Evolutionary conservation across 305 asterid genomes (phyloP).

Genomic region (Solanum hybrid): DNA sequence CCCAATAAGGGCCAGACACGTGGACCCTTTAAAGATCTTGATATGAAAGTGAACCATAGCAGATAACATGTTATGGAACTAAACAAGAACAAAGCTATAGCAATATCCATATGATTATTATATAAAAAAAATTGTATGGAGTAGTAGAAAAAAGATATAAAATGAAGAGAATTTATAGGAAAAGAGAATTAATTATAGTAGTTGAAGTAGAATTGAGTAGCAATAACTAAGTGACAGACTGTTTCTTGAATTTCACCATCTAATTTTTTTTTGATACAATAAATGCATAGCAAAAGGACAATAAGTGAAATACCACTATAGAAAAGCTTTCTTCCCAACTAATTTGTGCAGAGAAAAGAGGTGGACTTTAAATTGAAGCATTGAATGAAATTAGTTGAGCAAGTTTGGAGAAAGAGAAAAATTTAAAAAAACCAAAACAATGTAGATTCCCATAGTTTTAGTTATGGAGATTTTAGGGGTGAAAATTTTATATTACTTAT

Average conservation of each 20-base stretch:
- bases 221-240: conserved; percentile 53
- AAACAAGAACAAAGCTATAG: conserved; percentile 47
- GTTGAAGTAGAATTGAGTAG: conserved; percentile 11
- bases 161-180: conserved; percentile 38
- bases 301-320: conserved; percentile 14
- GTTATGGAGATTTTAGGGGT: neutral
- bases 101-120: conserved; percentile 35
- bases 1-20: conserved; percentile 89
- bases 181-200: conserved; percentile 5
- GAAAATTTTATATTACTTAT: neutral
- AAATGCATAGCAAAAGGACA: conserved; percentile 34
- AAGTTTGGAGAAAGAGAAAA: conserved; percentile 11
- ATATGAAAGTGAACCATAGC: conserved; percentile 77
- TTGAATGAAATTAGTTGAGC: conserved; percentile 81
- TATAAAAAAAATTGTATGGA: neutral
- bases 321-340: conserved; percentile 23
- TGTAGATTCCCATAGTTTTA: conserved; percentile 6
- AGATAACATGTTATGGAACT: conserved; percentile 56
- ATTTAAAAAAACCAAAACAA: neutral
- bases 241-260: conserved; percentile 51
- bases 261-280: conserved; percentile 28
- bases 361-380: conserved; percentile 46
- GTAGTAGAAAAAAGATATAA: conserved; percentile 2
- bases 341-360: conserved; percentile 48
- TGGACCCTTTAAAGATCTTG: conserved; percentile 73